Percentiles rank a stretch among this genome's conserved stretches.
These are phyloP conservation scores for Pseudozyma flocculosa DNA, from an alignment of 1,284 basidiomycete species.

Conservation along the genomic window DNA sequence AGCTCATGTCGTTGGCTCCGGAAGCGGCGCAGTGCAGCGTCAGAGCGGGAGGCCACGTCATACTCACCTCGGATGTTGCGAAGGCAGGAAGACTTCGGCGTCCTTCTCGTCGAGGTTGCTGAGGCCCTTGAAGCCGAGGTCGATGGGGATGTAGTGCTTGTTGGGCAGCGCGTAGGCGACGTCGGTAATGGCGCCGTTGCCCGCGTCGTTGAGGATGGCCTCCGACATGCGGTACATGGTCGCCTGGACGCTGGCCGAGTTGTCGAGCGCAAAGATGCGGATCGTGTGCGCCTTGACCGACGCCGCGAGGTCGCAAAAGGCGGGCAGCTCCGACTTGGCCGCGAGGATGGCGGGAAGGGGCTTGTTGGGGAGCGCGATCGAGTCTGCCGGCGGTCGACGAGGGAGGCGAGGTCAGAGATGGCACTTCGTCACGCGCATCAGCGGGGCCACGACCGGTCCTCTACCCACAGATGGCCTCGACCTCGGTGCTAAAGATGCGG, in stretches of 20 bases:
- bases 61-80: slow-evolving; percentile 31
- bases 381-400: slow-evolving; percentile 5
- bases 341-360: slow-evolving; percentile 52
- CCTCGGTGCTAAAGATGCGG: slow-evolving; percentile 53
- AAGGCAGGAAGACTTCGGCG: slow-evolving; percentile 51
- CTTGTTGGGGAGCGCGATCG: slow-evolving; percentile 23
- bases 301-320: slow-evolving; percentile 60
- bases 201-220: slow-evolving; percentile 61
- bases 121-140: slow-evolving; percentile 44
- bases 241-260: slow-evolving; percentile 89
- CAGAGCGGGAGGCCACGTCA: too few species aligned
- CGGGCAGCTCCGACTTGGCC: slow-evolving; percentile 34
- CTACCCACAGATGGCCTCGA: slow-evolving; percentile 43
- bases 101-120: slow-evolving; percentile 45
- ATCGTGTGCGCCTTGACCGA: slow-evolving; percentile 71
- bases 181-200: slow-evolving; percentile 66
- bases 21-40: too few species aligned
- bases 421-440: too few species aligned
- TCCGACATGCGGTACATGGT: slow-evolving; percentile 87
- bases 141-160: slow-evolving; percentile 61
- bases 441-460: too few species aligned
- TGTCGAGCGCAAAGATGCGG: slow-evolving; percentile 79
- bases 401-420: too few species aligned
- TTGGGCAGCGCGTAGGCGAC: slow-evolving; percentile 83
- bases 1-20: too few species aligned